phyloP scores from a whole-genome alignment of 2,329 filamentous ascomycete species.

The Verticillium nonalfalfae region DNA sequence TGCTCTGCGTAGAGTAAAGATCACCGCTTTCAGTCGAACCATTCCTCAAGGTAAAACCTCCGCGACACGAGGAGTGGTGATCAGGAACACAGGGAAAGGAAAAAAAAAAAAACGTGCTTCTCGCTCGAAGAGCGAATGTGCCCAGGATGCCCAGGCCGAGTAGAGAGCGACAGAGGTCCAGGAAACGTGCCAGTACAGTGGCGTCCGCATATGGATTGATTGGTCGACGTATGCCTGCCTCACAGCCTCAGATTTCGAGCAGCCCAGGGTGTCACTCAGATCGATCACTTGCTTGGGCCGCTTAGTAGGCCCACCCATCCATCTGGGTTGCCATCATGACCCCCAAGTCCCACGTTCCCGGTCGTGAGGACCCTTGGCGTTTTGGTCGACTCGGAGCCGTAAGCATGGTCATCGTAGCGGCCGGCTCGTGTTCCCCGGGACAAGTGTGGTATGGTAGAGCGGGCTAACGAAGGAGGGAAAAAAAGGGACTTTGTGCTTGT shows the following conservation, averaged over 20 bases:
- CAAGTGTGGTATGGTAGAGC: background rate
- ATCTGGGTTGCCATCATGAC: too few relatives aligned
- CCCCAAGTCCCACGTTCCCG: background rate
- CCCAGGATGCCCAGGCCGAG: background rate
- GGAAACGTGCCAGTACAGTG: background rate
- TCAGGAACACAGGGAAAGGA: background rate
- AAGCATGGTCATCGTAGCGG: background rate
- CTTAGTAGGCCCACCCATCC: background rate
- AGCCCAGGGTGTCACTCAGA: background rate
- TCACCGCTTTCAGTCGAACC: background rate
- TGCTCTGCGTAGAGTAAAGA: background rate
- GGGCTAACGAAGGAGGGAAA: background rate
- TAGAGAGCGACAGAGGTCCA: background rate
- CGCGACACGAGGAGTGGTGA: background rate
- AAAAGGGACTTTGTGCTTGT: background rate
- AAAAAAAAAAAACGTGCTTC: background rate
- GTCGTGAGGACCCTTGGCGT: background rate
- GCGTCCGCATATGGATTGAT: constrained; percentile 1
- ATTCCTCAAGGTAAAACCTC: background rate
- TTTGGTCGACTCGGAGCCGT: background rate
- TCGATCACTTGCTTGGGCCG: constrained; percentile 1
- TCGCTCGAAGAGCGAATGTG: background rate
- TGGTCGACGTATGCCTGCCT: constrained; percentile 1
- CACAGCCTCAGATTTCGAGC: constrained; percentile 8
- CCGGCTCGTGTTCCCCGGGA: background rate